A percentile compares a stretch with the other conserved stretches of the same genome.
Conservation (phyloP, 441 rosid species). For the Corymbia calophylla region DNA sequence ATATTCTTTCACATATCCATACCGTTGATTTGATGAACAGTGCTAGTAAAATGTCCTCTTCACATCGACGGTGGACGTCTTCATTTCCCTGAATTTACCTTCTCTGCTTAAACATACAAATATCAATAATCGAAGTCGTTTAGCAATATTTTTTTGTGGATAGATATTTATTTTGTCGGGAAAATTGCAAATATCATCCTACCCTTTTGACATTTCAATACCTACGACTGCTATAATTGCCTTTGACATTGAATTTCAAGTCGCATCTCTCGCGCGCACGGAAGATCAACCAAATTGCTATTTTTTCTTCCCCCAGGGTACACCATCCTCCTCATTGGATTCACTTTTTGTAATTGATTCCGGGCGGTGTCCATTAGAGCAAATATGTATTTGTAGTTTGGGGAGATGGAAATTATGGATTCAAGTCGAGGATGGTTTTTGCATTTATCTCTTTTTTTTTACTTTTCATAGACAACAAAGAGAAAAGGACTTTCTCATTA, state of each 20-base stretch:
- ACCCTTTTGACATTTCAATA: not conserved
- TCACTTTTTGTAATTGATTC: not conserved
- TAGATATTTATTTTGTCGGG: not conserved
- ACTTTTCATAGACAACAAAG: not conserved
- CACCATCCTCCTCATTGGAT: not conserved
- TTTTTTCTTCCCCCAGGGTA: not conserved
- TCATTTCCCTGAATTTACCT: not conserved
- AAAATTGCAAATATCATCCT: not conserved
- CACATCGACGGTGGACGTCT: not conserved
- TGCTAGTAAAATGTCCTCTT: not conserved
- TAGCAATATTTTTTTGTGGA: not conserved
- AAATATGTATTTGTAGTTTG: not conserved
- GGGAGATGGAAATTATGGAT: not conserved
- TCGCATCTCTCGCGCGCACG: not conserved
- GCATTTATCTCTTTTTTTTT: not conserved
- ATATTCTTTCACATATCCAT: not conserved
- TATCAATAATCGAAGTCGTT: fast-evolving
- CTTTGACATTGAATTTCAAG: not conserved
- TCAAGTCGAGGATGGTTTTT: not conserved
- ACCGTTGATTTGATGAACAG: not conserved
- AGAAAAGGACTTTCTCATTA: not conserved
- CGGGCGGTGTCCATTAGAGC: not conserved
- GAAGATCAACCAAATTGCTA: not conserved
- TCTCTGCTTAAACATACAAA: not conserved
- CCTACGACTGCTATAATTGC: not conserved